phyloP scores from a whole-genome alignment of 148 eudicot genomes.

The Rhododendron mucronatum region DNA sequence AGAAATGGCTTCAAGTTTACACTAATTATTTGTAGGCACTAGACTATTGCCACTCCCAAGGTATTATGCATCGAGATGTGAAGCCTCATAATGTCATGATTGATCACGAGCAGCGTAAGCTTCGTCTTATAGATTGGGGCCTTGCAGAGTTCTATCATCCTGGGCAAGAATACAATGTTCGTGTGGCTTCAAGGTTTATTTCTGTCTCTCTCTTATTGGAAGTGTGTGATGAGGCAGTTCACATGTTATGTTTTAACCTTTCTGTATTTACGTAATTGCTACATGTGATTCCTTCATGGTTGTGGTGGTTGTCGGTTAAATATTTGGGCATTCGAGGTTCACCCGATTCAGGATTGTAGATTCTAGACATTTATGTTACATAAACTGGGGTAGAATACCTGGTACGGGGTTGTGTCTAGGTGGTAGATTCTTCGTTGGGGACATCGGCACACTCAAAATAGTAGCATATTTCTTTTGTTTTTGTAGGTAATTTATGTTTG shows the following conservation, averaged over 20 bases:
- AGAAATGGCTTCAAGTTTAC: not conserved
- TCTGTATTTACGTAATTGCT: not conserved
- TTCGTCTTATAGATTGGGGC: slow-evolving; percentile 95
- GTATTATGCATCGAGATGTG: slow-evolving; percentile 95
- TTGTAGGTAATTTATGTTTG: not conserved
- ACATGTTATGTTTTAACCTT: not conserved
- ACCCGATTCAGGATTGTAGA: not conserved
- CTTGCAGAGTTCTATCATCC: slow-evolving; percentile 95
- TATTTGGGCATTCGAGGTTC: not conserved
- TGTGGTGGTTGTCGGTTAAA: not conserved
- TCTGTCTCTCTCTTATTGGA: slow-evolving; percentile 9
- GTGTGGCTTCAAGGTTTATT: slow-evolving; percentile 91
- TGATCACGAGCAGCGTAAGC: slow-evolving; percentile 91
- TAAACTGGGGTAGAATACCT: not conserved
- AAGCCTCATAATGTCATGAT: slow-evolving; percentile 98
- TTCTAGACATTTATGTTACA: not conserved
- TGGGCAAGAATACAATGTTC: slow-evolving; percentile 87
- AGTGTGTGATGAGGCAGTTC: not conserved
- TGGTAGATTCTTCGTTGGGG: not conserved
- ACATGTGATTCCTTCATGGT: not conserved
- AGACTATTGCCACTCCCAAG: slow-evolving; percentile 95
- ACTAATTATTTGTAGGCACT: slow-evolving; percentile 47
- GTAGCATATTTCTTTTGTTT: not conserved
- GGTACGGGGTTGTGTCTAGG: not conserved
- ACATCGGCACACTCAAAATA: not conserved